Evolutionary conservation across 345 rosid genomes (phyloP), one percentile per base, ranked within the genome.

Genomic region (Cochlearia excelsa): DNA sequence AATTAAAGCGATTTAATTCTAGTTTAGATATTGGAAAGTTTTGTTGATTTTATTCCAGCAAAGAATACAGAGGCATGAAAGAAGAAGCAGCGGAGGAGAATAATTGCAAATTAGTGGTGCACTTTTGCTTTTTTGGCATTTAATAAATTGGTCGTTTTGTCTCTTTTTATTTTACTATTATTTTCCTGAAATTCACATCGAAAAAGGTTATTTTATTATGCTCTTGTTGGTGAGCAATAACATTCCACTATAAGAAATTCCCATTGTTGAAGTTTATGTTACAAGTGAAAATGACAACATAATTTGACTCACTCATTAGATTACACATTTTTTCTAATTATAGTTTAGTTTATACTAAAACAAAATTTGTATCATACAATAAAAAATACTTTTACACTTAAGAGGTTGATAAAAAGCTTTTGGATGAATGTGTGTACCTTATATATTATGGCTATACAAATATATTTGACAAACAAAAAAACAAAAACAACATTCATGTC

Each of bases 61-160:
- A 71, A 43, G 47, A 72, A 37, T 16, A 16, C 23, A 59, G 57
- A 72, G 62, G 54, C 57, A 59, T 47, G 57, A 55, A 48, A 63
- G 67, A 54, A 16, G 23, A 16, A 29, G 51, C 40, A 46, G 42
- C 30, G 43, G 57, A 46, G 28, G 54, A 45, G 64, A 70, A 66
- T 71, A 61, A 67, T 71, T 70, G 63, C 57, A 16, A 59, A 51
- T 64, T 76, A 60, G 62, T 51, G 62, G 54, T 56, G 64, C 62
- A 61, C 67, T 69, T 67, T 63, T 46, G 29, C 73, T 65, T 59
- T 61, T 72, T 53, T 38, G 47, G 38, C 68, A 65, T 66, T 72
- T 60, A 63, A 43, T 70, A 70, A 57, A 57, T 45, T 57, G 60
- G 64, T 69, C 52, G 41, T 47, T 55, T 61, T 54, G 74, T 63